These are phyloP conservation scores for Saprolegnia diclina DNA, from an alignment of 352 stramenopile genomes.

Conservation along the genomic window DNA sequence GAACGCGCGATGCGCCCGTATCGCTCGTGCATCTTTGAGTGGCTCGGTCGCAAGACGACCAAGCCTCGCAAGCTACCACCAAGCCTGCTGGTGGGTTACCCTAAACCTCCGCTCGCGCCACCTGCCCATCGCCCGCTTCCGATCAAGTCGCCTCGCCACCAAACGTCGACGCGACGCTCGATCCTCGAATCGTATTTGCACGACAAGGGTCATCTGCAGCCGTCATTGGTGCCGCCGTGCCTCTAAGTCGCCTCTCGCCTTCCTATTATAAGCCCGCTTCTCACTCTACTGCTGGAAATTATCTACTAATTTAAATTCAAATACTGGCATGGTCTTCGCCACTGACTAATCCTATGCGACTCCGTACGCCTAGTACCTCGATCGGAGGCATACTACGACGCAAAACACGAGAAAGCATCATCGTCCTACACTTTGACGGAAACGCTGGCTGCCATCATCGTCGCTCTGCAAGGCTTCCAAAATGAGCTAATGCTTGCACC, in stretches of 20 bases:
- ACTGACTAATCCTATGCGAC: too few relatives aligned
- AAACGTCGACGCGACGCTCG: background rate
- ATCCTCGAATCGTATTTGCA: constrained; percentile 7
- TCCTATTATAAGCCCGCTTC: too few relatives aligned
- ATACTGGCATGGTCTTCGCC: too few relatives aligned
- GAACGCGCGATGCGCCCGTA: constrained; percentile 17
- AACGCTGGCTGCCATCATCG: too few relatives aligned
- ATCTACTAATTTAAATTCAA: too few relatives aligned
- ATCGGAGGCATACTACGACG: too few relatives aligned
- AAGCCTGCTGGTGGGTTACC: background rate
- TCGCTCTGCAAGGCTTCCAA: too few relatives aligned
- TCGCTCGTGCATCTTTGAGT: constrained; percentile 22
- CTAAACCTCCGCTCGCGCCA: constrained; percentile 1
- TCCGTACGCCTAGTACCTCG: too few relatives aligned
- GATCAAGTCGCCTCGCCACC: background rate
- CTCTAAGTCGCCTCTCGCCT: background rate
- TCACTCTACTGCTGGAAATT: too few relatives aligned
- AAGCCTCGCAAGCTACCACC: background rate
- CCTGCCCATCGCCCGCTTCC: background rate
- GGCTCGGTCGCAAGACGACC: background rate
- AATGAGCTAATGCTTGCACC: too few relatives aligned
- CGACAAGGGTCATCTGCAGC: background rate
- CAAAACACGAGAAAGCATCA: too few relatives aligned
- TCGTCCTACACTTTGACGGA: too few relatives aligned
- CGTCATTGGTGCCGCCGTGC: background rate